phyloP scores from a whole-genome alignment of 176 grass and related monocot species.

The Saccharum officinarum region DNA sequence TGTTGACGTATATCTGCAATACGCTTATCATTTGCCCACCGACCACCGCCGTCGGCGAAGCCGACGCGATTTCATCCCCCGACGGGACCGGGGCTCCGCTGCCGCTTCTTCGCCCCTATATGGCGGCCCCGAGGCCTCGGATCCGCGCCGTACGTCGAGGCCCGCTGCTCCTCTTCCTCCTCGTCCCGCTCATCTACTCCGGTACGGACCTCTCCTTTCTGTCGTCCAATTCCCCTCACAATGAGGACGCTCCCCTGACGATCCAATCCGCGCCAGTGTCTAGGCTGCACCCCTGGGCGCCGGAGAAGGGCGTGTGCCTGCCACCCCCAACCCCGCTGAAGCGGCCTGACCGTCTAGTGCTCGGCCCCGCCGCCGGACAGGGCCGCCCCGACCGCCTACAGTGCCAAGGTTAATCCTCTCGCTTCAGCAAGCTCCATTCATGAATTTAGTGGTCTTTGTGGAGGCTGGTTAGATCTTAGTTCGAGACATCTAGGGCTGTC shows the following conservation, averaged over 20 bases:
- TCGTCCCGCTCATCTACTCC: slow-evolving; percentile 59
- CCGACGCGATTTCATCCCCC: neutral
- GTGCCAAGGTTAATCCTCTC: slow-evolving; percentile 51
- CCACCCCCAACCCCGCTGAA: neutral
- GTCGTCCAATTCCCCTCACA: slow-evolving; percentile 7
- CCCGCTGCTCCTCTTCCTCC: slow-evolving; percentile 52
- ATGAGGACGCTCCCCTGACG: neutral
- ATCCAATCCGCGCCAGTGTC: slow-evolving; percentile 53
- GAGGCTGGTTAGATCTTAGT: neutral
- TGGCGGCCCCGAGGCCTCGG: slow-evolving; percentile 46
- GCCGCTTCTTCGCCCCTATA: neutral
- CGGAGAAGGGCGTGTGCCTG: slow-evolving; percentile 29
- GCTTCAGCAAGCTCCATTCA: neutral
- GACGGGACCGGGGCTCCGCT: neutral
- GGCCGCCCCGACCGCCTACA: slow-evolving; percentile 71
- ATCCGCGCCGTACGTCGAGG: slow-evolving; percentile 31
- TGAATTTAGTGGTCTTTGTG: neutral
- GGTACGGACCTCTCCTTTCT: slow-evolving; percentile 35
- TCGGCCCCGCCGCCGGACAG: slow-evolving; percentile 66
- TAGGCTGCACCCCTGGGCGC: slow-evolving; percentile 46
- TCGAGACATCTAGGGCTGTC: neutral
- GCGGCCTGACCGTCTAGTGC: slow-evolving; percentile 51
- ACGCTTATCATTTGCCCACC: neutral
- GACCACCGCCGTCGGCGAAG: neutral
- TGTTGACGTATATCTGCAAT: no score